Evolutionary conservation across 2,329 filamentous ascomycete genomes (phyloP), one percentile per base, ranked within the genome.

Genomic region (Epichloe scottii): DNA sequence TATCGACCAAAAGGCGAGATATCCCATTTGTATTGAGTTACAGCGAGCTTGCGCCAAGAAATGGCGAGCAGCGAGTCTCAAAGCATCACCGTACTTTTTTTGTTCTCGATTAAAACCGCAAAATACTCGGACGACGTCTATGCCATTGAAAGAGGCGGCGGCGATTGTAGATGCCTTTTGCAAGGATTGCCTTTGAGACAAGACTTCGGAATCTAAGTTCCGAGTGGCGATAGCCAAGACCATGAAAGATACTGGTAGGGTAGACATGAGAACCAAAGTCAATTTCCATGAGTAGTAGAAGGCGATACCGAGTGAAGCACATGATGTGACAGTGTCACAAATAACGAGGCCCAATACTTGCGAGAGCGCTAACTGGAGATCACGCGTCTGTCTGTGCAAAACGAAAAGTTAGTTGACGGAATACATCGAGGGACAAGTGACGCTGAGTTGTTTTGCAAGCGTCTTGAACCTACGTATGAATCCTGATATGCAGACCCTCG

Each of bases 91-190:
- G 61, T 94, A 96, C 56, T 80, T 79, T 60, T 75, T 75, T 1
- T 78, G 66, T 63, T 95, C 90, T 11, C 82, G 71, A 12, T 77
- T 75, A 59, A 89, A 78, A 0, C 84, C 87, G 58, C 91, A 90
- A 68, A 86, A 90, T 49, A 82, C 84, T 63, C 96, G 96, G 61
- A 97, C 88, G 0, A 87, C 79, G 54, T 95, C 88, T 39, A 96
- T 91, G 3, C 80, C 82, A 1, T 74, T 72, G 10, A 94, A 76
- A 0, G 87, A 82, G 11, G 81, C 84, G 10, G 79, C 82, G 1
- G 82, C 78, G 51, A 82, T 73, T 60, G 88, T 91, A 0, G 89
- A 83, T 0, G 88, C 87, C 46, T 75, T 69, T 2, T 79, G 78
- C 0, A 95, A 75, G 51, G 83, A 77, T 1, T 68, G 66, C 51